Percentiles rank a stretch among this genome's conserved stretches.
Conservation (phyloP, 2,329 filamentous ascomycete genomes). For the Pyrenochaeta sp. region DNA sequence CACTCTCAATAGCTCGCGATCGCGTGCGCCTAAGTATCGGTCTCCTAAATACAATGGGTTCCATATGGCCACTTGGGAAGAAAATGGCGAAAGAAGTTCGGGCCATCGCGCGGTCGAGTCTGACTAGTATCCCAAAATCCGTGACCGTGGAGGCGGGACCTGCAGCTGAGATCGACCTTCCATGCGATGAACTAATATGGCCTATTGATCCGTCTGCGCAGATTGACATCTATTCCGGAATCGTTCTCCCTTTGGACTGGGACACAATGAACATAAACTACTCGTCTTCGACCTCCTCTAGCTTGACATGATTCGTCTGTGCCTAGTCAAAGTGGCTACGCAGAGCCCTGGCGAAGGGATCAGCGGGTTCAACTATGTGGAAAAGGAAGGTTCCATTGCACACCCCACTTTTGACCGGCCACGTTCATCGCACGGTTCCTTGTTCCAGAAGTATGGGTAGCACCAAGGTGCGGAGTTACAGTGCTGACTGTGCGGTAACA, state of each 20-base stretch:
- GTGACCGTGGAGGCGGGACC: constrained; percentile 17
- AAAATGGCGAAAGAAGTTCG: constrained; percentile 77
- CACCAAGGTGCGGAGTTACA: too few relatives aligned
- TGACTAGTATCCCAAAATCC: constrained; percentile 33
- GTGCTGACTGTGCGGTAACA: neutral
- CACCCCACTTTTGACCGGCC: constrained; percentile 1
- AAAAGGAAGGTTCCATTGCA: neutral
- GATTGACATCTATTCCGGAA: constrained; percentile 45
- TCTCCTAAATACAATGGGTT: constrained; percentile 71
- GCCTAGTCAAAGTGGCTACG: neutral
- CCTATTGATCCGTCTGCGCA: constrained; percentile 38
- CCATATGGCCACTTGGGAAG: constrained; percentile 75
- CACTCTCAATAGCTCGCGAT: constrained; percentile 72
- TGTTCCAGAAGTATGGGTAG: neutral
- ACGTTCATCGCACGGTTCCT: neutral
- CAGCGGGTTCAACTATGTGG: neutral
- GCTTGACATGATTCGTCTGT: constrained; percentile 5
- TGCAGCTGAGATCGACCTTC: constrained; percentile 34
- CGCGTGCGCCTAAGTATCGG: constrained; percentile 81
- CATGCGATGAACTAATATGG: constrained; percentile 40
- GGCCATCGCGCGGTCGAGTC: constrained; percentile 75
- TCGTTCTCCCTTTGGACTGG: constrained; percentile 37
- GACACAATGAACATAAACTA: constrained; percentile 19
- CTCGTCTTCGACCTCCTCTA: constrained; percentile 19
- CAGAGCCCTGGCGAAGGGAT: neutral